These are phyloP conservation scores for Rutstroemia sydowiana DNA, from an alignment of 2,329 filamentous ascomycete genomes.

Conservation along the genomic window DNA sequence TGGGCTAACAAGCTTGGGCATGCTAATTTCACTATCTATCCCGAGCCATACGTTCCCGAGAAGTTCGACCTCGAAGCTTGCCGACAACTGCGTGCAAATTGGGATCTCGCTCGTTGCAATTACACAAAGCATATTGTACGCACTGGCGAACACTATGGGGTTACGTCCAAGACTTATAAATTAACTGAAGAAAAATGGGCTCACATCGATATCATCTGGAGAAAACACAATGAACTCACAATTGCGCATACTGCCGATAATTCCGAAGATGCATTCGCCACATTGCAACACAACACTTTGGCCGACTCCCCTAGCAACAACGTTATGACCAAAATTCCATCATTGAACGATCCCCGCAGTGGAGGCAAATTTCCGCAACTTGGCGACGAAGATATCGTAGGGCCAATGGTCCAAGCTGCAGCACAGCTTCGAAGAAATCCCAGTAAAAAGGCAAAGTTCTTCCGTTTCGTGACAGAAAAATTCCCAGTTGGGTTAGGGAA, in stretches of 20 bases:
- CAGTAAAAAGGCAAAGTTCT: slow-evolving; percentile 28
- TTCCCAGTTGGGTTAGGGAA: slow-evolving; percentile 27
- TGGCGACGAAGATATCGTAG: slow-evolving; percentile 87
- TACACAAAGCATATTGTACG: slow-evolving; percentile 85
- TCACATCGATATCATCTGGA: slow-evolving; percentile 70
- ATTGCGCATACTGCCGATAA: slow-evolving; percentile 42
- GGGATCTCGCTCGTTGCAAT: slow-evolving; percentile 76
- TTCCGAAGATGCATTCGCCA: slow-evolving; percentile 36
- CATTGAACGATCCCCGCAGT: slow-evolving; percentile 56
- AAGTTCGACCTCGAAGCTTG: slow-evolving; percentile 46
- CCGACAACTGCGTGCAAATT: slow-evolving; percentile 65
- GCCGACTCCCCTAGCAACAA: slow-evolving; percentile 38
- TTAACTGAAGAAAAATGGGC: slow-evolving; percentile 87
- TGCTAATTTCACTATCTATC: slow-evolving; percentile 84
- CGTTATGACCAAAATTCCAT: slow-evolving; percentile 58
- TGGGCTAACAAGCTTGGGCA: slow-evolving; percentile 85
- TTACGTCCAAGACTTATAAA: slow-evolving; percentile 80
- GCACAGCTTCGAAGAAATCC: slow-evolving; percentile 26
- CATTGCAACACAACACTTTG: slow-evolving; percentile 35
- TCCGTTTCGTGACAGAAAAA: slow-evolving; percentile 30
- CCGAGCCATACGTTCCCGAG: slow-evolving; percentile 69
- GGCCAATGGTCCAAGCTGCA: slow-evolving; percentile 59
- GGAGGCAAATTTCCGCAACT: slow-evolving; percentile 81
- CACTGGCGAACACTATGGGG: slow-evolving; percentile 83
- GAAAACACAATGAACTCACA: slow-evolving; percentile 58